Evolutionary conservation across 108 stramenopile genomes (phyloP), one percentile per base, ranked within the genome.

Genomic region (Mayamaea pseudoterrestris): DNA sequence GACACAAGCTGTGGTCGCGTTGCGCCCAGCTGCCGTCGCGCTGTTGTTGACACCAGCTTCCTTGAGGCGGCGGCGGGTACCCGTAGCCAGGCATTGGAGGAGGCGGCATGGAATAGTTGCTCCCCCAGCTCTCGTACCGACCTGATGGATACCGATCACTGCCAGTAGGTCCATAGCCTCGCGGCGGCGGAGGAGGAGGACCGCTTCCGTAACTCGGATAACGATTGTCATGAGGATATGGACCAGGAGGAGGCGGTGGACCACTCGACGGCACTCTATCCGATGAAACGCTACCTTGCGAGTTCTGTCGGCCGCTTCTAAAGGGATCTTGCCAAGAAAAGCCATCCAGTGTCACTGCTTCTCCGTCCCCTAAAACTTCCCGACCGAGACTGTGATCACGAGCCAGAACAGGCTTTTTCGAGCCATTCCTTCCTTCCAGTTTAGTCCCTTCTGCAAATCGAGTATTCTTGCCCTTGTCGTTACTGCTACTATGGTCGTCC

Each of bases 261-360:
- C 68, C 68, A 32, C 17, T 35, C 44, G 61, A 63, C 7, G 47
- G 16, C 3, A 32, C 21, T n/a, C 47, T 20, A 4, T 44, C 44
- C 5, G 22, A 25, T 9, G 26, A 7, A 4, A 34, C 44, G 18
- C 30, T 31, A 34, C 22, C 45, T 20, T 31, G 9, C 2, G 44
- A 20, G 43, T 49, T 13, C 34, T 14, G 5, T 44, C 44, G 34
- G 42, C 41, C 42, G 13, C 35, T 31, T 69, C 72, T 35, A 39
- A 70, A 63, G 22, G 61, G 61, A 40, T 70, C 69, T 35, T 60
- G 57, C 88, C 88, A 90, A 2, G 77, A 74, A 49, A 90, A 90
- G 8, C 78, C 83, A 24, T 76, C 78, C 39, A 85, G 39, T 4
- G 74, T 52, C 27, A 76, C 48, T 0, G 45, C 37, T 26, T 77